phyloP scores from a whole-genome alignment of 1,139 yeast genomes.

The Wickerhamiella infanticola region DNA sequence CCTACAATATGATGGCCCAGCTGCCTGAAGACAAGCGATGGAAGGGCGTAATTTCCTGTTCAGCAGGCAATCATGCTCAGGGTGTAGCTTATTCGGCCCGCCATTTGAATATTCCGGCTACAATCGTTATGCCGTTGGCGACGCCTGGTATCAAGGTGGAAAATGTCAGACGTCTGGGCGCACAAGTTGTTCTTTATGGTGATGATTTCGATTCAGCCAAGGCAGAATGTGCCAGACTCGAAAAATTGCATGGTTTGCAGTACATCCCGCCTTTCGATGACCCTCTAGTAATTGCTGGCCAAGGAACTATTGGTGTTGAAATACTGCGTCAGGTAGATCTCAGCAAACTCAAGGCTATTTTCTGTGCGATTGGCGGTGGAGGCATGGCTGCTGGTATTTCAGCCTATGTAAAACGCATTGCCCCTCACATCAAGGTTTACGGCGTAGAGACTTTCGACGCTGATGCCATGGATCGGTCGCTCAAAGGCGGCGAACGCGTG shows the following conservation, averaged over 20 bases:
- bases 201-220: constrained; percentile 91
- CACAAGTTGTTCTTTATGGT: constrained; percentile 84
- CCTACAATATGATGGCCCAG: constrained; percentile 91
- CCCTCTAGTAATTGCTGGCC: constrained; percentile 98
- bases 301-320: constrained; percentile 94
- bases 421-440: constrained; percentile 91
- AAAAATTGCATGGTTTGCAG: constrained; percentile 54
- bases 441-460: constrained; percentile 97
- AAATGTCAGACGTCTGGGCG: constrained; percentile 82
- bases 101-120: constrained; percentile 73
- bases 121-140: constrained; percentile 95
- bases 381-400: constrained; percentile 89
- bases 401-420: constrained; percentile 77
- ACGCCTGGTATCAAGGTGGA: constrained; percentile 90
- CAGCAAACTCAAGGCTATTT: constrained; percentile 68
- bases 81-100: constrained; percentile 93
- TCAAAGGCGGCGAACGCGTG: constrained; percentile 39
- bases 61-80: constrained; percentile 98
- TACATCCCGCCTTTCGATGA: constrained; percentile 96
- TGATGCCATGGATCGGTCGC: constrained; percentile 71
- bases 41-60: constrained; percentile 91
- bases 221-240: constrained; percentile 63
- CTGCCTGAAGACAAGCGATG: constrained; percentile 50
- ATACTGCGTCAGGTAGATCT: constrained; percentile 71
- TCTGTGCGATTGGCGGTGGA: constrained; percentile 94